Evolutionary conservation across 169 alveolate genomes (phyloP).

Genomic region (Plasmodium vivax): DNA sequence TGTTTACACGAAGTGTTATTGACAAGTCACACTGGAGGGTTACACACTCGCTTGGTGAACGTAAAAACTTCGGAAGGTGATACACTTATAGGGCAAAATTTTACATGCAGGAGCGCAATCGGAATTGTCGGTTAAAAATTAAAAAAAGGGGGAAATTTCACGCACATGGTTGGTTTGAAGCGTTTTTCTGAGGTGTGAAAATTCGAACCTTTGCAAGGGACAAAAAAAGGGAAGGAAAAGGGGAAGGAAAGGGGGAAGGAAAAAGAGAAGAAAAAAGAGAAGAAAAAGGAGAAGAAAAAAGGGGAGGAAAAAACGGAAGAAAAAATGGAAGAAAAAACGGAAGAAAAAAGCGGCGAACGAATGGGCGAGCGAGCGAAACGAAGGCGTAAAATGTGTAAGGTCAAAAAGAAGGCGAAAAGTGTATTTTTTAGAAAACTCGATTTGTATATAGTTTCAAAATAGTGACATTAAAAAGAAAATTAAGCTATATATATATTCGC

Average conservation of each 20-base stretch:
- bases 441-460: conserved; percentile 3
- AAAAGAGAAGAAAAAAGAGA: not conserved
- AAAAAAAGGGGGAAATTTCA: conserved; percentile 11
- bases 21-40: conserved; percentile 7
- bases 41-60: not conserved
- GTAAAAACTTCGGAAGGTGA: not conserved
- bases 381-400: conserved; percentile 17
- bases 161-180: not conserved
- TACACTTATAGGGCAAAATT: conserved; percentile 12
- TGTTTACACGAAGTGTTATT: conserved; percentile 4
- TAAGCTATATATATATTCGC: not conserved
- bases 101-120: conserved; percentile 29
- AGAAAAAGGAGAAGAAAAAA: not conserved
- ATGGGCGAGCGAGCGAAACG: not conserved
- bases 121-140: conserved; percentile 33
- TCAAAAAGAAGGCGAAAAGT: conserved; percentile 13
- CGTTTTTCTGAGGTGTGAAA: conserved; percentile 34
- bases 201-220: conserved; percentile 14
- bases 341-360: not conserved
- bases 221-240: not conserved
- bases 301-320: conserved; percentile 1
- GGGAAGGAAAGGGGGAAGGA: not conserved
- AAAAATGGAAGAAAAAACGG: not conserved
- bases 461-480: conserved; percentile 10
- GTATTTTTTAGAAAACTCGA: conserved; percentile 34